A percentile compares a stretch with the other conserved stretches of the same genome.
Conservation (phyloP, 2,329 filamentous ascomycete genomes). For the Chaetomium olivaceum region DNA sequence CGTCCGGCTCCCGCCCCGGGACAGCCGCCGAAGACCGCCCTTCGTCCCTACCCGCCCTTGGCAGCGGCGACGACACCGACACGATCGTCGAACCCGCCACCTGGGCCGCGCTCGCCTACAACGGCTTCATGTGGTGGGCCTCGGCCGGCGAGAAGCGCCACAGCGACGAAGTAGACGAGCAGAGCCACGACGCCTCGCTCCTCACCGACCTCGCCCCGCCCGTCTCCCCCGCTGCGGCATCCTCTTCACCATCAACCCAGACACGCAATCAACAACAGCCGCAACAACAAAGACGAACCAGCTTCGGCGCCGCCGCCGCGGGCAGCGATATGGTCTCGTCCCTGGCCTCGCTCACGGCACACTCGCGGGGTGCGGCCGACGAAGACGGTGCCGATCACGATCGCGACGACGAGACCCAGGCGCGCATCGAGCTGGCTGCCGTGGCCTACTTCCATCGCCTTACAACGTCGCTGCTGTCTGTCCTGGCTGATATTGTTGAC, state of each 20-base stretch:
- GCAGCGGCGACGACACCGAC: conserved; percentile 51
- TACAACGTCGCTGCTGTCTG: conserved; percentile 64
- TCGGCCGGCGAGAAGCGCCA: conserved; percentile 73
- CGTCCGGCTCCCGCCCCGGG: conserved; percentile 23
- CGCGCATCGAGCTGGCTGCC: conserved; percentile 65
- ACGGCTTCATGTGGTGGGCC: conserved; percentile 88
- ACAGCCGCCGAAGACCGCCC: conserved; percentile 17
- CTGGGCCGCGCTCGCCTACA: conserved; percentile 76
- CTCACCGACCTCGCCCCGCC: conserved; percentile 50
- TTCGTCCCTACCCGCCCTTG: conserved; percentile 28
- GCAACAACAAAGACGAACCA: conserved; percentile 19
- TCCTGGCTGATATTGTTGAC: conserved; percentile 62
- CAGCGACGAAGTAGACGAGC: conserved; percentile 61
- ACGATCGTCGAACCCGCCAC: conserved; percentile 62
- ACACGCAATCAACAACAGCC: neutral
- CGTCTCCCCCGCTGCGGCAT: conserved; percentile 26
- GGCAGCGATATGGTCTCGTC: conserved; percentile 45
- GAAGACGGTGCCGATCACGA: conserved; percentile 31
- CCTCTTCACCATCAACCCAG: neutral
- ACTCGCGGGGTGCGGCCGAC: conserved; percentile 10
- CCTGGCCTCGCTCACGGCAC: conserved; percentile 43
- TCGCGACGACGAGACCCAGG: conserved; percentile 48
- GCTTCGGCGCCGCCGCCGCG: conserved; percentile 37
- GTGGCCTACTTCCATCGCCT: conserved; percentile 81
- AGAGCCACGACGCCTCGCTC: conserved; percentile 55